Evolutionary conservation across 1,284 basidiomycete genomes (phyloP).

Genomic region (Apiotrichum montevideense): DNA sequence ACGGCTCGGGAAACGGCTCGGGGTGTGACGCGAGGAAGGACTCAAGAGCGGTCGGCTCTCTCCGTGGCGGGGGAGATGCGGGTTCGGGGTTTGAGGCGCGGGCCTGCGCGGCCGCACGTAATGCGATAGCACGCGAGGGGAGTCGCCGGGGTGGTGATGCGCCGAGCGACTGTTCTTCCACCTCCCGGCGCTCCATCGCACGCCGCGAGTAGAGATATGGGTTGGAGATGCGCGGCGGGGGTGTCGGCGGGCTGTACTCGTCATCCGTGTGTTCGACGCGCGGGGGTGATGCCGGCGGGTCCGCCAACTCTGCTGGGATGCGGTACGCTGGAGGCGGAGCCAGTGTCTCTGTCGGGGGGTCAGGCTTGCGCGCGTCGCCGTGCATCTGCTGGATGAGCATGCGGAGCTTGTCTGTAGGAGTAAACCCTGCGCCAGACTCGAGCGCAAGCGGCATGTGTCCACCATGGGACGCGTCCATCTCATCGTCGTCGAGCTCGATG

Average conservation of each 20-base stretch:
- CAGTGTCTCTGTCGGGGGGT: no score
- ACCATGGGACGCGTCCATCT: not conserved
- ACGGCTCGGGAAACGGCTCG: slow-evolving; percentile 5
- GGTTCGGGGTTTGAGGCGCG: not conserved
- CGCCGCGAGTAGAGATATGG: slow-evolving; percentile 22
- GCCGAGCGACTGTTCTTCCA: not conserved
- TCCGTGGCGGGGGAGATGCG: not conserved
- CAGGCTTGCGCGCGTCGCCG: slow-evolving; percentile 2
- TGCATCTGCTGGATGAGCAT: slow-evolving; percentile 16
- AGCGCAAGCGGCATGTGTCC: slow-evolving; percentile 1
- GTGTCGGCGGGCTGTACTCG: slow-evolving; percentile 34
- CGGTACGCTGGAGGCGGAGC: not conserved
- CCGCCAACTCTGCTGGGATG: no score
- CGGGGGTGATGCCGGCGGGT: not conserved
- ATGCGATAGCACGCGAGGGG: slow-evolving; percentile 20
- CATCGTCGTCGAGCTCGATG: slow-evolving; percentile 12
- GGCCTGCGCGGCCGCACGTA: slow-evolving; percentile 12
- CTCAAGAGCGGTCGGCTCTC: slow-evolving; percentile 22
- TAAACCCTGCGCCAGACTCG: slow-evolving; percentile 10
- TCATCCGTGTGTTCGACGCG: slow-evolving; percentile 9
- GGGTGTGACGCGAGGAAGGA: slow-evolving; percentile 24
- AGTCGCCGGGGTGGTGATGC: slow-evolving; percentile 11
- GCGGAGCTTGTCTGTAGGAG: slow-evolving; percentile 14
- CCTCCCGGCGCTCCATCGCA: not conserved
- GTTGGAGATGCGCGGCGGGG: slow-evolving; percentile 34